Evolutionary conservation across 2,329 filamentous ascomycete species (phyloP).

Genomic region (Calonectria ilicicola): DNA sequence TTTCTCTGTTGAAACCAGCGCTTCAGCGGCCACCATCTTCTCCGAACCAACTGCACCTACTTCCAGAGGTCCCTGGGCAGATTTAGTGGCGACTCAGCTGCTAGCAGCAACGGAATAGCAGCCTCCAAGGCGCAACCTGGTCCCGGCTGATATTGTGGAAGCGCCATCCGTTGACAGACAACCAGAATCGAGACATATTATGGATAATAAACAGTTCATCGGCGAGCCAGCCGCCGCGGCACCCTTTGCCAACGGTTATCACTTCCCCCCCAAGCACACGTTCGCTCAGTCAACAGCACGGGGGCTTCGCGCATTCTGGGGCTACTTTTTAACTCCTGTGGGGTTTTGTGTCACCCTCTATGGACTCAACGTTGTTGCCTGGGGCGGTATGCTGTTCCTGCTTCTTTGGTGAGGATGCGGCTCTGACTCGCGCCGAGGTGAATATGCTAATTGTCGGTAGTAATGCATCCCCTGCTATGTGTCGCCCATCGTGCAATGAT

Average conservation of each 20-base stretch:
- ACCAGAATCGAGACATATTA: constrained; percentile 10
- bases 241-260: constrained; percentile 72
- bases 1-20: constrained; percentile 61
- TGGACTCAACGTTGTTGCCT: constrained; percentile 84
- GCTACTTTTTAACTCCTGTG: constrained; percentile 79
- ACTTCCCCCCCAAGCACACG: constrained; percentile 72
- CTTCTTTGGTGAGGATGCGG: constrained; percentile 74
- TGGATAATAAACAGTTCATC: constrained; percentile 15
- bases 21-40: constrained; percentile 56
- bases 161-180: constrained; percentile 15
- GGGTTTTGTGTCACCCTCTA: constrained; percentile 85
- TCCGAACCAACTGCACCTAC: constrained; percentile 37
- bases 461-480: constrained; percentile 73
- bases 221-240: constrained; percentile 48
- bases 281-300: constrained; percentile 70
- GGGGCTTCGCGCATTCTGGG: constrained; percentile 72
- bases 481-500: constrained; percentile 75
- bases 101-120: constrained; percentile 39
- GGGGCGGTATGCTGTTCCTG: constrained; percentile 92
- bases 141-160: constrained; percentile 35
- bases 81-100: constrained; percentile 31
- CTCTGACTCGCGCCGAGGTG: not conserved
- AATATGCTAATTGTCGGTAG: constrained; percentile 28
- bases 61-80: constrained; percentile 30
- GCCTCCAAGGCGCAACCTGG: constrained; percentile 36